These are phyloP conservation scores for Cystobasidium ongulense DNA, from an alignment of 768 basidiomycete genomes.

Conservation along the genomic window DNA sequence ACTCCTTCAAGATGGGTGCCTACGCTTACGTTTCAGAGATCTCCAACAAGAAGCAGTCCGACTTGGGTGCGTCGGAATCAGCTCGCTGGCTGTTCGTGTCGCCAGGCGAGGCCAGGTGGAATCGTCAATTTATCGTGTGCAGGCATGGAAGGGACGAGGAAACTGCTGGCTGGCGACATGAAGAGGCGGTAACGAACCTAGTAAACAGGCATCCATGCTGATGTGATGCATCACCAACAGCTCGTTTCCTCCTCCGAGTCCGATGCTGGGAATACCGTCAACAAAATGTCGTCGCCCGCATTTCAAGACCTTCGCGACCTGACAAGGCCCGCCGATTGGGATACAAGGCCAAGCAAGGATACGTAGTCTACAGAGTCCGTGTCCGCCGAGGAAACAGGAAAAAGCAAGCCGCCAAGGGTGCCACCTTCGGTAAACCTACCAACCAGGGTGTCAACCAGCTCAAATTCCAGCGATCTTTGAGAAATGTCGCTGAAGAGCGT, in stretches of 20 bases:
- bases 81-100: not conserved
- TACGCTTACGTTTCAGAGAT: not conserved
- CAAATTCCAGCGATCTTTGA: conserved; percentile 89
- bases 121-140: not conserved
- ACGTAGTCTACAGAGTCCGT: conserved; percentile 92
- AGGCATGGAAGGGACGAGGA: not conserved
- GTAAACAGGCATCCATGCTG: not conserved
- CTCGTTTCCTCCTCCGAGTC: conserved; percentile 83
- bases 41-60: not conserved
- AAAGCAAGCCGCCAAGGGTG: conserved; percentile 96
- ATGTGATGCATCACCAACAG: not conserved
- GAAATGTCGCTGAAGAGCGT: conserved; percentile 93
- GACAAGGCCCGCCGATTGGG: conserved; percentile 98
- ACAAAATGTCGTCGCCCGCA: conserved; percentile 94
- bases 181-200: not conserved
- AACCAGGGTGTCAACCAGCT: conserved; percentile 99
- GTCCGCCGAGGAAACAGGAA: conserved; percentile 98
- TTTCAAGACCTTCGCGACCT: conserved; percentile 92
- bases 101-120: not conserved
- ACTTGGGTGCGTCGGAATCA: not conserved
- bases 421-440: conserved; percentile 97
- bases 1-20: not conserved
- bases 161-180: not conserved
- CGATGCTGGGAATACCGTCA: conserved; percentile 64
- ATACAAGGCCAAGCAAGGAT: conserved; percentile 99